Evolutionary conservation across 1,139 yeast genomes (phyloP), one percentile per base, ranked within the genome.

Genomic region (Geotrichum klebahnii): DNA sequence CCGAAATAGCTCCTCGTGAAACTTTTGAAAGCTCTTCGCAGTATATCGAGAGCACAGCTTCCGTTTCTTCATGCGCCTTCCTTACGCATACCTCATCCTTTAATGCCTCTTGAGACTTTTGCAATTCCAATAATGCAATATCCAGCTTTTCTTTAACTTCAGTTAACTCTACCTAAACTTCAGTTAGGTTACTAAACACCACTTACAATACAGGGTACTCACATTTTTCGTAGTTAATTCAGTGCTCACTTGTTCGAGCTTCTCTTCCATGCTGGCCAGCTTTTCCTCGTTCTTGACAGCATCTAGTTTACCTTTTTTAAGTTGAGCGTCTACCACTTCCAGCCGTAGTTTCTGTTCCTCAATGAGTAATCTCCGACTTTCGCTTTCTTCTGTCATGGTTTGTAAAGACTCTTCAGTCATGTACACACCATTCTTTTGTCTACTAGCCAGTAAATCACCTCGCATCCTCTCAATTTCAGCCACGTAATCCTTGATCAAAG

Each of bases 341-440:
- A 73, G 67, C 52, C 69, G 67, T 10, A 70, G 64, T 61, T 75
- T 78, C 54, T 68, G 70, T 50, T 76, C 78, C 6, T 75, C 77
- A 9, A 73, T 65, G 5, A 40, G 48, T 9, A 50, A 44, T n/a
- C 39, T 29, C 4, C 47, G 36, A 60, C 74, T 74, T 61, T 73
- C 77, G 55, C 68, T 71, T 52, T 73, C 75, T 8, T 70, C 74
- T 2, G 44, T 51, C 42, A 38, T 32, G 16, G 34, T 34, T 24
- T 40, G 34, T 38, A 41, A 41, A 12, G 42, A 43, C 26, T 72
- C 76, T 42, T 74, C 75, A 34, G 82, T 77, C 58, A 83, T 67
- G 61, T 76, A 82, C n/a, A 83, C 75, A 2, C 90, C 90, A 60
- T 80, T 81, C 59, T 80, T 82, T 51, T 70, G 72, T 53, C 87